A percentile compares a stretch with the other conserved stretches of the same genome.
phyloP scores from a whole-genome alignment of 2,329 filamentous ascomycete species.

The Coleophoma crateriformis region DNA sequence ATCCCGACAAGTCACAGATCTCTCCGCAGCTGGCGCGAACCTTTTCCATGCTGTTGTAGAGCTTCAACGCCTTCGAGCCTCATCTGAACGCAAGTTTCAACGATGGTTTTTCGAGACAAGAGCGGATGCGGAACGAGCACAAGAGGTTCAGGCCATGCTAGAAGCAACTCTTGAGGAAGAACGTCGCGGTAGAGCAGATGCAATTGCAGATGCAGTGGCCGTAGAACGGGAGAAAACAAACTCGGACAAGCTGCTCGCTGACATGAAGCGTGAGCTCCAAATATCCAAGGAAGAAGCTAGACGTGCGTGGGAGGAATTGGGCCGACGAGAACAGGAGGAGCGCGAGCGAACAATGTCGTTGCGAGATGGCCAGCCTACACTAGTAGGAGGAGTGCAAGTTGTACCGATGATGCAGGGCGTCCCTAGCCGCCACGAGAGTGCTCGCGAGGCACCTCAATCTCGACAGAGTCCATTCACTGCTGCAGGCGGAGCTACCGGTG shows the following conservation, averaged over 20 bases:
- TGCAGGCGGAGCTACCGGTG: conserved; percentile 24
- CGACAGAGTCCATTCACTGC: conserved; percentile 34
- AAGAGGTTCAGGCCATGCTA: conserved; percentile 78
- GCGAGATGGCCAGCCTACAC: conserved; percentile 78
- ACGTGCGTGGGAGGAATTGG: conserved; percentile 94
- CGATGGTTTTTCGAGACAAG: conserved; percentile 97
- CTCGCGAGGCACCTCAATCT: conserved; percentile 34
- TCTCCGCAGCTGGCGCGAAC: conserved; percentile 96
- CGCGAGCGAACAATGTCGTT: conserved; percentile 81
- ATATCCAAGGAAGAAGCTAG: conserved; percentile 96
- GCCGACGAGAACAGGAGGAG: conserved; percentile 87
- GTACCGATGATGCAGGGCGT: conserved; percentile 82
- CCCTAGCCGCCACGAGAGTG: conserved; percentile 45
- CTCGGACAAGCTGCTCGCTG: conserved; percentile 72
- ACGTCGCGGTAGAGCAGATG: conserved; percentile 61
- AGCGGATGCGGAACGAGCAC: conserved; percentile 76
- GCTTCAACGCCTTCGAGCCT: conserved; percentile 85
- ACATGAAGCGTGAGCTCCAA: conserved; percentile 87
- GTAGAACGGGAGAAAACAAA: conserved; percentile 64
- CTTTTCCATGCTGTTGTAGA: conserved; percentile 97
- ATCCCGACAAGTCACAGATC: conserved; percentile 87
- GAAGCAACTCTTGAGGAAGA: conserved; percentile 72
- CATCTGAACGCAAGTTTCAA: conserved; percentile 96
- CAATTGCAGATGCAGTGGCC: conserved; percentile 59
- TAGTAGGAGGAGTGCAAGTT: conserved; percentile 90